Conservation (phyloP, 495 filamentous ascomycete species). For the Friedmanniomyces endolithicus region DNA sequence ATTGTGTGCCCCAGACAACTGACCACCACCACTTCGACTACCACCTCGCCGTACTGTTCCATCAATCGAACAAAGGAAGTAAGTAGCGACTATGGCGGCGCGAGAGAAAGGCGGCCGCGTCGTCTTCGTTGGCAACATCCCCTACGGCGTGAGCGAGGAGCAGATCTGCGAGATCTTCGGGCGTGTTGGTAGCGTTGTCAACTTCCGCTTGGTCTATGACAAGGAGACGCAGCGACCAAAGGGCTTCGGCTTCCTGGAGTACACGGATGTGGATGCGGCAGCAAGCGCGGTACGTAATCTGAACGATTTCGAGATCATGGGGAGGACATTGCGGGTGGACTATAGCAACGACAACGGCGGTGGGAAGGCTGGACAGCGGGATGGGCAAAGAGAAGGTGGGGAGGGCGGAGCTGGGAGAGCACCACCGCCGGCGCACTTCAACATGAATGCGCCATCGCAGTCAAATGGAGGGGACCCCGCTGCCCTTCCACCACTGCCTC, state of each 20-base stretch:
- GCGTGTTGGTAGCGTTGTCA: slow-evolving; percentile 74
- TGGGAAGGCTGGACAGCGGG: slow-evolving; percentile 40
- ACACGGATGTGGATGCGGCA: slow-evolving; percentile 77
- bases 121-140: slow-evolving; percentile 35
- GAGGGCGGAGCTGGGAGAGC: slow-evolving; percentile 4
- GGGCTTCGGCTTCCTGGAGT: slow-evolving; percentile 94
- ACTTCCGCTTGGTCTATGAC: slow-evolving; percentile 90
- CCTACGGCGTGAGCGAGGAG: slow-evolving; percentile 50
- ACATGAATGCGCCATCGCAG: slow-evolving; percentile 24
- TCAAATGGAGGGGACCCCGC: slow-evolving; percentile 22
- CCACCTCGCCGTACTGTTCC: background rate
- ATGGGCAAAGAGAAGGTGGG: background rate
- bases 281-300: slow-evolving; percentile 91
- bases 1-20: too few relatives aligned
- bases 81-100: slow-evolving; percentile 2
- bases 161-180: slow-evolving; percentile 86
- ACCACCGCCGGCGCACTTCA: slow-evolving; percentile 35
- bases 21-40: background rate
- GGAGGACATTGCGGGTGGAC: slow-evolving; percentile 83
- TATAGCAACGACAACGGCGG: slow-evolving; percentile 84
- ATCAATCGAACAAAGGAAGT: background rate
- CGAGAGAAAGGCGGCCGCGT: slow-evolving; percentile 23
- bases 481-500: slow-evolving; percentile 65
- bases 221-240: slow-evolving; percentile 89
- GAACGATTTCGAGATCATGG: slow-evolving; percentile 93